Evolutionary conservation across 225 moss, liverwort and hornwort species (phyloP).

Genomic region (Bryum argenteum): DNA sequence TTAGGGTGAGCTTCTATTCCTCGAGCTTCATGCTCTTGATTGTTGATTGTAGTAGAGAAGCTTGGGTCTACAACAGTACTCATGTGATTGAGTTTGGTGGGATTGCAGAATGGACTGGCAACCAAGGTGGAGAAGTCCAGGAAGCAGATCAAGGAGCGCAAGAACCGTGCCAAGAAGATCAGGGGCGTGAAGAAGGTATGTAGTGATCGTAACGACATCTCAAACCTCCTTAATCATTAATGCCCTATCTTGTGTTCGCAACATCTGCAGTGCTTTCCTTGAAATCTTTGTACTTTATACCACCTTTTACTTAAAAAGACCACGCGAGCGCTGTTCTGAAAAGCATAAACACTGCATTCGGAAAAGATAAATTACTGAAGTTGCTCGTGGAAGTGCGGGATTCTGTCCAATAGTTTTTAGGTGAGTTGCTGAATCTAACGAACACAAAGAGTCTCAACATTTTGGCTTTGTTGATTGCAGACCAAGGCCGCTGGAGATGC

Average conservation of each 20-base stretch:
- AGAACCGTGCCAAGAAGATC: conserved; percentile 86
- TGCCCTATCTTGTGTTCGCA: too few species aligned
- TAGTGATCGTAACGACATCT: not conserved
- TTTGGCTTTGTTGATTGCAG: not conserved
- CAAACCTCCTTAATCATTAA: not conserved
- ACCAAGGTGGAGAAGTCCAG: conserved; percentile 90
- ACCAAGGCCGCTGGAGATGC: conserved; percentile 38
- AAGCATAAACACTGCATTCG: too few species aligned
- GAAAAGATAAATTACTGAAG: too few species aligned
- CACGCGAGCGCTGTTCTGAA: too few species aligned
- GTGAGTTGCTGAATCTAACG: too few species aligned
- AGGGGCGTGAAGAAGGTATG: conserved; percentile 78
- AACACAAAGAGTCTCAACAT: not conserved
- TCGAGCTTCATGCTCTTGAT: not conserved
- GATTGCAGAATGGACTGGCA: conserved; percentile 70
- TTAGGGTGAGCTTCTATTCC: not conserved
- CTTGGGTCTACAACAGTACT: not conserved
- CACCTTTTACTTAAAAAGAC: too few species aligned
- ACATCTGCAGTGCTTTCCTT: too few species aligned
- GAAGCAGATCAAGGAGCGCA: conserved; percentile 91
- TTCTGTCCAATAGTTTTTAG: too few species aligned
- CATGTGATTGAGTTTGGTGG: not conserved
- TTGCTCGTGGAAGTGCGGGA: too few species aligned
- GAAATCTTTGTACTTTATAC: too few species aligned
- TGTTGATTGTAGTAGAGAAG: not conserved